Percentiles rank a stretch among this genome's conserved stretches.
Evolutionary conservation across 2,329 filamentous ascomycete species (phyloP).

Genomic region (Emericellopsis atlantica): DNA sequence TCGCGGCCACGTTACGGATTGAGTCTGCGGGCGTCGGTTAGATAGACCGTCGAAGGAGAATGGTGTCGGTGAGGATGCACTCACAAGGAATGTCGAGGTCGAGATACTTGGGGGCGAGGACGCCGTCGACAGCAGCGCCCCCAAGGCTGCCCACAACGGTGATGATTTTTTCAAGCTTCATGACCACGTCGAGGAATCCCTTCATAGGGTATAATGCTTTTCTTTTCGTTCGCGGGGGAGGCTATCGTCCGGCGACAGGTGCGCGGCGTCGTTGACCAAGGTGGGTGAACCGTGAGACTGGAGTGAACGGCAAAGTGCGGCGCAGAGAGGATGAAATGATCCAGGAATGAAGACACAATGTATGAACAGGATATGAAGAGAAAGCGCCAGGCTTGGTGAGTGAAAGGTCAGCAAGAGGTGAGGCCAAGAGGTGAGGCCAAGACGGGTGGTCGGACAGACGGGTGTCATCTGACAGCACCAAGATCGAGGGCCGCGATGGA

Average conservation of each 20-base stretch:
- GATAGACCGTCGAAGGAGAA: background rate
- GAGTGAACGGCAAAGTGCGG: background rate
- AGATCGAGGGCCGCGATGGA: no score
- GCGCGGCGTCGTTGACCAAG: background rate
- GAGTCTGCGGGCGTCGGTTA: conserved; percentile 31
- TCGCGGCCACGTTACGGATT: conserved; percentile 47
- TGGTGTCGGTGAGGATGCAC: conserved; percentile 6
- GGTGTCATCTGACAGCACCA: no score
- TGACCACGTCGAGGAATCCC: conserved; percentile 2
- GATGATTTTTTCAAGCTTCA: conserved; percentile 12
- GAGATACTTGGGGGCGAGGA: conserved; percentile 22
- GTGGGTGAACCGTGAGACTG: background rate
- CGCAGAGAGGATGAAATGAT: background rate
- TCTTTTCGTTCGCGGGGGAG: background rate
- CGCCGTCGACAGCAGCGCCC: conserved; percentile 5
- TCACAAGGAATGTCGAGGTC: conserved; percentile 22
- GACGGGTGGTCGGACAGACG: no score
- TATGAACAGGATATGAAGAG: background rate
- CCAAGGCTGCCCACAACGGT: conserved; percentile 10
- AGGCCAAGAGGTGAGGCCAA: no score
- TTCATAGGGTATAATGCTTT: no score
- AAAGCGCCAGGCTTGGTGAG: background rate
- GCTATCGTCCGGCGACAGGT: background rate
- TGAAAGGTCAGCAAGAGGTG: no score
- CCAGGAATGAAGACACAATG: background rate